Base-by-base conservation (phyloP, 129 eudicot genomes). In the Flaveria brownii region DNA sequence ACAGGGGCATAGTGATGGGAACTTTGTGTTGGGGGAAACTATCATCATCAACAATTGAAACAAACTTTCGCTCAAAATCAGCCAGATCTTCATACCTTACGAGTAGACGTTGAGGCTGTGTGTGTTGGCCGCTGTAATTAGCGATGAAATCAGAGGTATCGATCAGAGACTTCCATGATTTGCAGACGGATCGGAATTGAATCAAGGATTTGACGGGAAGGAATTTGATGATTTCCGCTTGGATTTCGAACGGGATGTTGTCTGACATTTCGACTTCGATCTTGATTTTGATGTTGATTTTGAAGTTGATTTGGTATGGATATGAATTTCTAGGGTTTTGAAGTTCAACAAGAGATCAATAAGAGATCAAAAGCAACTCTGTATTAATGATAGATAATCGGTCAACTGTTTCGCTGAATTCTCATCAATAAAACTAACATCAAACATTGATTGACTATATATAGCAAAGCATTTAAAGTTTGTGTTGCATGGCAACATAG, bases 1-100 rank as follows among this genome's bases (percentile, higher is more conserved):
- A 11, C 2, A 6, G 14, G 16, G 69, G 56, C 43, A 42, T 1
- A 43, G 69, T 57, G 5, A 13, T 15, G 14, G 23, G 12, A 43
- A 23, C 26, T 17, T 16, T 57, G 7, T 22, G 68, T n/a, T 1
- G 9, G 30, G 78, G 28, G 70, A 74, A 74, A 16, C 11, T 75
- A 10, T 62, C 71, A 47, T 62, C 61, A 28, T 61, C 79, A 18
- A 20, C 68, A 56, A 39, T 8, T 11, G 60, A 75, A 28, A 61
- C 71, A 16, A 14, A 17, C n/a, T 26, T 13, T 11, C 8, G 0
- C 59, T 41, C 15, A 3, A 6, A 1, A 18, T 22, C 6, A 5
- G 1, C 14, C 3, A 1, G 0, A 25, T 15, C 22, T 6, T 14
- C 9, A 5, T 49, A 71, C 9, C n/a, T 51, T 49, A 71, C 17